These are phyloP conservation scores for Tagetes erecta DNA, from an alignment of 129 eudicot species.

Conservation along the genomic window DNA sequence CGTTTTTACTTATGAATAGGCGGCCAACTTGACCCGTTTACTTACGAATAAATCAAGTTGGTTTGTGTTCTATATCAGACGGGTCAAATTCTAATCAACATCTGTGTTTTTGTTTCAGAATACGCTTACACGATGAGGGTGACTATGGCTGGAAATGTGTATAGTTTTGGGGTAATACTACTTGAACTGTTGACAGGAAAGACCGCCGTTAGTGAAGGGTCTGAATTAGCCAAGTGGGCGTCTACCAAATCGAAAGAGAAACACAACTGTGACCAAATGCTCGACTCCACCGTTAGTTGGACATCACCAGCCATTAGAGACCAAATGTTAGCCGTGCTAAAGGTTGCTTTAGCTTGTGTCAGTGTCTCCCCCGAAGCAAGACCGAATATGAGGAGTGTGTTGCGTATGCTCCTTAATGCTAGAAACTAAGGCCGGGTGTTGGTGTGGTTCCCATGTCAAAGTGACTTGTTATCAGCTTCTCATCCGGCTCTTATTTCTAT, in stretches of 20 bases:
- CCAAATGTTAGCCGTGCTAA: conserved; percentile 78
- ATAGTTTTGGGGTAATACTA: conserved; percentile 81
- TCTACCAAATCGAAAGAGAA: conserved; percentile 47
- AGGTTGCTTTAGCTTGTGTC: conserved; percentile 77
- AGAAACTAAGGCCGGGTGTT: conserved; percentile 32
- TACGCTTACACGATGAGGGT: conserved; percentile 90
- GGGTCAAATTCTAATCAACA: conserved; percentile 2
- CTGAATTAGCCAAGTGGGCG: conserved; percentile 83
- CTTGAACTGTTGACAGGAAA: conserved; percentile 76
- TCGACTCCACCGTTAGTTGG: conserved; percentile 55
- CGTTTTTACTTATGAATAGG: neutral
- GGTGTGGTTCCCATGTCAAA: neutral
- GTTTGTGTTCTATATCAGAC: neutral
- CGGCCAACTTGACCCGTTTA: neutral
- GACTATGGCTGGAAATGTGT: conserved; percentile 88
- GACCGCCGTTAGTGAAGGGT: conserved; percentile 78
- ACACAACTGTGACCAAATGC: conserved; percentile 54
- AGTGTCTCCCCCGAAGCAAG: conserved; percentile 66
- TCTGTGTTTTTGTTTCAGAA: conserved; percentile 49
- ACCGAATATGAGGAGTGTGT: conserved; percentile 81
- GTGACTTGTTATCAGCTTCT: neutral
- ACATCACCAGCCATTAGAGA: conserved; percentile 53
- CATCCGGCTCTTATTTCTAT: neutral
- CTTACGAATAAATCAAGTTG: neutral
- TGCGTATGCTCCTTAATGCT: conserved; percentile 72